Evolutionary conservation across 208 protist genomes (phyloP), one percentile per base, ranked within the genome.

Genomic region (Trypanosoma conorhini): DNA sequence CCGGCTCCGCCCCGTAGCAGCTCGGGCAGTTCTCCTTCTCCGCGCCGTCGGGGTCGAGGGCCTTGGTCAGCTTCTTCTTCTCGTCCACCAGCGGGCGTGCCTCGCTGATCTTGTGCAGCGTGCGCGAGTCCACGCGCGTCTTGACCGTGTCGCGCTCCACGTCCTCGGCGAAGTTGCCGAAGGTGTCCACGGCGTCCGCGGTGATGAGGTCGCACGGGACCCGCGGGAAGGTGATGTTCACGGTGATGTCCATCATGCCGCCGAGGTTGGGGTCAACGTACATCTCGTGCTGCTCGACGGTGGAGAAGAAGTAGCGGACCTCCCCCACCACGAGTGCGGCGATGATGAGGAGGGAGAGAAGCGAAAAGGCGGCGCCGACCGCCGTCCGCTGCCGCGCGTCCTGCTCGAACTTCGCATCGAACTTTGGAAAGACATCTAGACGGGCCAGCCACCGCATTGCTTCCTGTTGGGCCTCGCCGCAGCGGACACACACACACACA

Each of bases 401-500:
- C 74, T 85, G 76, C 66, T 90, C 79, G 59, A 96, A 96, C 59
- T 92, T 88, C 31, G 87, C 81, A 46, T 94, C 81, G 26, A 93
- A 96, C 77, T 98, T 98, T 42, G 92, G 86, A 66, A 96, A 98
- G 22, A 93, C 85, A 74, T 98, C 92, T 24, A 98, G 70, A 0
- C 52, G 61, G 63, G 80, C 74, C 0, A 94, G 57, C 46, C 62
- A 56, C 35, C 59, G 70, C 35, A 17, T 79, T 12, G 9, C 35
- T 28, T 33, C 28, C 33, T 70, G 4, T 57, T 35, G 10, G 40
- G 31, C 19, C 22, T 46, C 30, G 9, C 63, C 58, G 60, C 38
- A 42, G 12, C 12, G 8, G 5, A 5, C 38, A 42, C 38, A 42
- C 12, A 42, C 5, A 61, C 22, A 52, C 22, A 24, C 19, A 42